Percentiles rank a stretch among this genome's conserved stretches.
Conservation (phyloP, 768 basidiomycete genomes). For the Lenzites betulinus region DNA sequence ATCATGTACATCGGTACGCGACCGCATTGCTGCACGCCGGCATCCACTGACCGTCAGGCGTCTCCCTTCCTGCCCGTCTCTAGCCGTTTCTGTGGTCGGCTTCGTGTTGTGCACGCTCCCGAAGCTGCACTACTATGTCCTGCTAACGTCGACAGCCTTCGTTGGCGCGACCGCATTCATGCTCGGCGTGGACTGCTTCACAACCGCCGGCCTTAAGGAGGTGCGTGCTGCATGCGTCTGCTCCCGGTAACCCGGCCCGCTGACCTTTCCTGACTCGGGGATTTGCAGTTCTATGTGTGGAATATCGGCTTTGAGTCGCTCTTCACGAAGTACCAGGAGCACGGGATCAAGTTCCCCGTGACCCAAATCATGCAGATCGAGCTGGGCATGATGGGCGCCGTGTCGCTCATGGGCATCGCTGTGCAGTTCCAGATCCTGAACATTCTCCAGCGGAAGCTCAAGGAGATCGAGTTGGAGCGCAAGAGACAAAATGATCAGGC, state of each 20-base stretch:
- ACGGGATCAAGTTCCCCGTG: conserved; percentile 77
- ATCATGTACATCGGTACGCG: conserved; percentile 80
- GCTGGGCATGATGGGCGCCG: conserved; percentile 82
- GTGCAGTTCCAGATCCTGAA: conserved; percentile 88
- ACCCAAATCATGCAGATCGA: conserved; percentile 93
- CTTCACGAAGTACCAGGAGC: conserved; percentile 73
- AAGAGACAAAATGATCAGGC: conserved; percentile 72
- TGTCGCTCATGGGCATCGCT: conserved; percentile 84
- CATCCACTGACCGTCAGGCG: conserved; percentile 26
- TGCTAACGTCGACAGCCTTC: conserved; percentile 84
- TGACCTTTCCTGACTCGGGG: conserved; percentile 20
- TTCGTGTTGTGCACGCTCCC: conserved; percentile 86
- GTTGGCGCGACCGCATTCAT: conserved; percentile 92
- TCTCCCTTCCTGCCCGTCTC: conserved; percentile 2
- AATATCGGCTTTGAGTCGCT: conserved; percentile 84
- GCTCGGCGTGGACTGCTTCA: conserved; percentile 92
- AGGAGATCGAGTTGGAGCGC: conserved; percentile 77
- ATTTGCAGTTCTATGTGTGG: conserved; percentile 85
- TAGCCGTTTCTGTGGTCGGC: conserved; percentile 72
- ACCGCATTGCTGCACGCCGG: conserved; percentile 14
- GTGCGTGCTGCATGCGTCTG: conserved; percentile 40
- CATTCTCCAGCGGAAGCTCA: conserved; percentile 75
- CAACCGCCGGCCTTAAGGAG: conserved; percentile 91
- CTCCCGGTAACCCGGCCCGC: not conserved
- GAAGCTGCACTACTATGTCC: conserved; percentile 83